phyloP scores from a whole-genome alignment of 2,329 filamentous ascomycete species.

The Pestalotiopsis sp. region DNA sequence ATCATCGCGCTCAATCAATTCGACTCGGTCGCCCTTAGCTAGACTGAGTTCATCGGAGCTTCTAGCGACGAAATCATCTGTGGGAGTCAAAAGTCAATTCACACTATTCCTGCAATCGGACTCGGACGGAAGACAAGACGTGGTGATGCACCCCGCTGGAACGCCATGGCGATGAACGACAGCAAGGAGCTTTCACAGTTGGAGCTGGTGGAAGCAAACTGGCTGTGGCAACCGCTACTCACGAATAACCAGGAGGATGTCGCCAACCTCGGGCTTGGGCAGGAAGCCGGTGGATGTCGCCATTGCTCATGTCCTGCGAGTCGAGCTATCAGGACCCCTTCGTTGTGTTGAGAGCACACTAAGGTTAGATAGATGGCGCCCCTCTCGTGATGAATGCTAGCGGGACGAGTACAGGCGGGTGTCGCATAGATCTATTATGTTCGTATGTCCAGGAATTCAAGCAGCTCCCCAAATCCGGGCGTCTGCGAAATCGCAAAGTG shows the following conservation, averaged over 20 bases:
- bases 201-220: not conserved
- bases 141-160: not conserved
- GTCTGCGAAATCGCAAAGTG: not conserved
- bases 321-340: not conserved
- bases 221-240: slow-evolving; percentile 40
- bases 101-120: not conserved
- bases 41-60: slow-evolving; percentile 92
- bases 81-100: slow-evolving; percentile 13
- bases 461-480: not conserved
- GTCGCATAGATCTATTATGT: slow-evolving; percentile 5
- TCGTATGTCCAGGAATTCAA: not conserved
- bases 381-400: not conserved
- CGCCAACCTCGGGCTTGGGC: slow-evolving; percentile 61
- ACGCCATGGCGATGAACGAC: not conserved
- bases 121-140: not conserved
- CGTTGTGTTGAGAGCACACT: not conserved
- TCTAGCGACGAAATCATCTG: slow-evolving; percentile 90
- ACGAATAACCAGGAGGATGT: slow-evolving; percentile 73
- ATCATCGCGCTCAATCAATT: slow-evolving; percentile 82
- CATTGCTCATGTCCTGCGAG: slow-evolving; percentile 33
- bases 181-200: not conserved
- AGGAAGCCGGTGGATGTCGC: slow-evolving; percentile 42
- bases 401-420: not conserved
- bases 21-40: slow-evolving; percentile 79
- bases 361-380: not conserved